Evolutionary conservation across 2,329 filamentous ascomycete species (phyloP), one percentile per base, ranked within the genome.

Genomic region (Ophiostoma novo-ulmi): DNA sequence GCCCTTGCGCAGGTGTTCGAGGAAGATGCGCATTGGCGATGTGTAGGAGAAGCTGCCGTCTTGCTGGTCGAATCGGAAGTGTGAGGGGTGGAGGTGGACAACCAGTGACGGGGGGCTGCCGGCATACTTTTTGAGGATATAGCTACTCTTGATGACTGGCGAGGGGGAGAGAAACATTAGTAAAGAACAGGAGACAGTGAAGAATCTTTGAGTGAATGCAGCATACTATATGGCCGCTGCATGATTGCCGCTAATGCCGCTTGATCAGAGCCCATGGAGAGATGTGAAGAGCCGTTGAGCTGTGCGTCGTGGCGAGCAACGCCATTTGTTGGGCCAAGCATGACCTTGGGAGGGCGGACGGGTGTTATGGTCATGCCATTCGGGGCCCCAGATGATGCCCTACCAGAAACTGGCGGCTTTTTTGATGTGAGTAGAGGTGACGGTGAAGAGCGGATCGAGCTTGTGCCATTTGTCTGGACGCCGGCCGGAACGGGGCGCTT

Each of bases 1-100:
- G 71, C 90, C 87, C 61, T 82, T 83, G 74, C 86, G 86, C 65
- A 98, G 80, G 78, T 97, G 93, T 74, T 96, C 89, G 52, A 97
- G 83, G 75, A 90, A 85, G 22, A 92, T 80, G 75, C 86, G 88
- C 94, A 98, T 97, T 35, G 95, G 93, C 26, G 93, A 97, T 76
- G 92, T 92, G 80, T 98, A 98, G 5, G 88, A 86, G 76, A 97
- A 97, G 77, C 91, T 94, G 77, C 94, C 92, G 79, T 97, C 93
- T 80, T 97, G 94, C 76, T 93, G 89, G 75, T 98, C 94, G 80
- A 99, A 97, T 71, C 91, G 88, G 78, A 97, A 98, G 80, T 97
- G 90, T 5, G 87, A 93, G 11, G 89, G 85, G 77, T 97, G 89
- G 41, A 99, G 83, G 78, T 97, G 94, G 35, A 99, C 83, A 68